Evolutionary conservation across 2,329 filamentous ascomycete species (phyloP), one percentile per base, ranked within the genome.

Genomic region (Trichophyton equinum): DNA sequence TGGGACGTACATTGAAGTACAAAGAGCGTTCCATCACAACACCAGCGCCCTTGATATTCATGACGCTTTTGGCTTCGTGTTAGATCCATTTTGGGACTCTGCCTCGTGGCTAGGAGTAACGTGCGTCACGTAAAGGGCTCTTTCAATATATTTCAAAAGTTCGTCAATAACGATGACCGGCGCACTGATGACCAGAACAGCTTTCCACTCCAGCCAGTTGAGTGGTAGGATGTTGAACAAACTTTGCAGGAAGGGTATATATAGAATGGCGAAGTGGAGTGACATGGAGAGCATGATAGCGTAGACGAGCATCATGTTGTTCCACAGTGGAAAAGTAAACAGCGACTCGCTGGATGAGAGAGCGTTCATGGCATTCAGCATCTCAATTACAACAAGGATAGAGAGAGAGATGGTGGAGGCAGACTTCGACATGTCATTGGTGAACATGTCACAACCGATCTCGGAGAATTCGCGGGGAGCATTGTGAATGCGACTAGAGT

Each of bases 331-430:
- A 64, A 99, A 83, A 1, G 91, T 96, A 61, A 99, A 76, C 11
- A 99, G 84, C 15, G 89, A 95, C 76, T 99, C 94, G 74, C 89
- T 95, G 0, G 91, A 96, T 1, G 91, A 96, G 36, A 99, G 82
- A 0, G 92, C 94, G 72, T 99, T 99, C 87, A 97, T 92, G 68
- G 94, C 94, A 76, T 99, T 99, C 72, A 99, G 83, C 94, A 99
- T 99, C 78, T 99, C 94, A 70, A 99, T 97, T 63, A 96, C 91
- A 53, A 99, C 94, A 18, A 99, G 82, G 69, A 86, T 85, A 42
- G 89, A 95, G 63, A 99, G 82, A 5, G 91, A 96, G 30, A 99
- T 85, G 1, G 94, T 99, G 20, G 91, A 96, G 1, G 91, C 94
- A 4, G 91, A 84, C 76, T 92, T 91, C 67, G 91, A 85, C 80